Evolutionary conservation across 495 filamentous ascomycete genomes (phyloP).

Genomic region (Penicillium cataractarum): DNA sequence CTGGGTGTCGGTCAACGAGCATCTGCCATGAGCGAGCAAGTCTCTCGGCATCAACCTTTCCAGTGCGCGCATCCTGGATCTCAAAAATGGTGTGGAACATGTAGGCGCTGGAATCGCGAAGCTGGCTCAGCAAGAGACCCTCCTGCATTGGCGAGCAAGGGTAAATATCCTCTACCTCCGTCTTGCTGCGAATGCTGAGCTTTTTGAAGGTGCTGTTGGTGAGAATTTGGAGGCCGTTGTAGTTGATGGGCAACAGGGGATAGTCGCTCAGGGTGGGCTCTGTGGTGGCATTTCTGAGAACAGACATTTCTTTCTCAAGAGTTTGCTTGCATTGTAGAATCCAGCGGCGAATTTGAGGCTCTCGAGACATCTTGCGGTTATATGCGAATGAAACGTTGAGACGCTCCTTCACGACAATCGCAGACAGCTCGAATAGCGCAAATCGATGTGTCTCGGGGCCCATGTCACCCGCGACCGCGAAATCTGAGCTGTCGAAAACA

Average conservation of each 20-base stretch:
- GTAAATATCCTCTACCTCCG: constrained; percentile 61
- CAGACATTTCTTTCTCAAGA: constrained; percentile 57
- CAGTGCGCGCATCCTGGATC: constrained; percentile 32
- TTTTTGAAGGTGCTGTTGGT: constrained; percentile 49
- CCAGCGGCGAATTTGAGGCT: constrained; percentile 60
- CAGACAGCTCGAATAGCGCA: constrained; percentile 66
- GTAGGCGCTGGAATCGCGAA: constrained; percentile 52
- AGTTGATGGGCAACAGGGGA: constrained; percentile 64
- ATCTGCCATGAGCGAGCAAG: constrained; percentile 55
- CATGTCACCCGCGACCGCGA: constrained; percentile 50
- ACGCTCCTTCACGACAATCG: constrained; percentile 59
- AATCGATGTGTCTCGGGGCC: constrained; percentile 54
- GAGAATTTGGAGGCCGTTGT: constrained; percentile 52
- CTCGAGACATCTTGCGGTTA: constrained; percentile 60
- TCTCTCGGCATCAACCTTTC: constrained; percentile 39
- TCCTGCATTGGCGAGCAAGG: constrained; percentile 69
- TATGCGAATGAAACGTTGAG: constrained; percentile 65
- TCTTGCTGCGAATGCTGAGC: constrained; percentile 48
- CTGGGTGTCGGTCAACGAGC: constrained; percentile 56
- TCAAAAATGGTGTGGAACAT: constrained; percentile 53
- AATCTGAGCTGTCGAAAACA: constrained; percentile 41
- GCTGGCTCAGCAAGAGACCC: constrained; percentile 66
- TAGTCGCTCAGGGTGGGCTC: constrained; percentile 65
- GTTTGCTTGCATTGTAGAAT: constrained; percentile 61
- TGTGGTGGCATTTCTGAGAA: constrained; percentile 49